These are phyloP conservation scores for Fusarium solani-melongenae DNA, from an alignment of 2,329 filamentous ascomycete species.

Conservation along the genomic window DNA sequence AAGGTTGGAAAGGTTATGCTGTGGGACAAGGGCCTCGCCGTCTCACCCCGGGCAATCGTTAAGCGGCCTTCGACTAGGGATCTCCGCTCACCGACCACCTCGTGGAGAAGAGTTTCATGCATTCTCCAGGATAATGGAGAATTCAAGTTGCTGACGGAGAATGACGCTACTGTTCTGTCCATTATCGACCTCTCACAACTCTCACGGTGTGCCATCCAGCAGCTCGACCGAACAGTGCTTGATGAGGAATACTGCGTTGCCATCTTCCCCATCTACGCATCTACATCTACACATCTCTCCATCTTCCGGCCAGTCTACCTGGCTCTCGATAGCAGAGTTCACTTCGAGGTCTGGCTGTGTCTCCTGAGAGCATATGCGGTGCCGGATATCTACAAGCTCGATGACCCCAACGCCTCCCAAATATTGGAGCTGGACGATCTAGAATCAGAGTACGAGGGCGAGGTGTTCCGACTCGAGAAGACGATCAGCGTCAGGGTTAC, in stretches of 20 bases:
- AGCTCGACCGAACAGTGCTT: slow-evolving; percentile 88
- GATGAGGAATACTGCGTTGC: slow-evolving; percentile 95
- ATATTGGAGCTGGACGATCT: slow-evolving; percentile 55
- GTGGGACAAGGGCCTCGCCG: slow-evolving; percentile 82
- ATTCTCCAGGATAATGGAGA: slow-evolving; percentile 95
- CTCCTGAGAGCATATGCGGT: slow-evolving; percentile 90
- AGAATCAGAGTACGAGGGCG: slow-evolving; percentile 55
- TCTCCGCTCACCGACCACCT: slow-evolving; percentile 62
- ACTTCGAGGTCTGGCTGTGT: slow-evolving; percentile 99
- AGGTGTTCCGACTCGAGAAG: slow-evolving; percentile 72
- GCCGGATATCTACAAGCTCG: slow-evolving; percentile 84
- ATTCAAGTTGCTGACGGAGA: slow-evolving; percentile 89
- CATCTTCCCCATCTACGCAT: slow-evolving; percentile 92
- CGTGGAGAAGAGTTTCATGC: slow-evolving; percentile 91
- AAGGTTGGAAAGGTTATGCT: slow-evolving; percentile 92
- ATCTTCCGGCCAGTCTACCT: slow-evolving; percentile 91
- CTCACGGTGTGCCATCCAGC: slow-evolving; percentile 89
- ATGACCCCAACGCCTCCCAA: slow-evolving; percentile 55
- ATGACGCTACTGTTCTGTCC: slow-evolving; percentile 82
- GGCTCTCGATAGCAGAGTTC: slow-evolving; percentile 83
- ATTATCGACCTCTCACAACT: slow-evolving; percentile 90
- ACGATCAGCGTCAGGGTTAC: slow-evolving; percentile 68
- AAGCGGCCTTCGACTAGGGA: slow-evolving; percentile 69
- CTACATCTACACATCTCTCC: slow-evolving; percentile 76
- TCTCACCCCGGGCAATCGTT: slow-evolving; percentile 66